Base-by-base conservation (phyloP, 345 rosid genomes). In the Gossypium raimondii region DNA sequence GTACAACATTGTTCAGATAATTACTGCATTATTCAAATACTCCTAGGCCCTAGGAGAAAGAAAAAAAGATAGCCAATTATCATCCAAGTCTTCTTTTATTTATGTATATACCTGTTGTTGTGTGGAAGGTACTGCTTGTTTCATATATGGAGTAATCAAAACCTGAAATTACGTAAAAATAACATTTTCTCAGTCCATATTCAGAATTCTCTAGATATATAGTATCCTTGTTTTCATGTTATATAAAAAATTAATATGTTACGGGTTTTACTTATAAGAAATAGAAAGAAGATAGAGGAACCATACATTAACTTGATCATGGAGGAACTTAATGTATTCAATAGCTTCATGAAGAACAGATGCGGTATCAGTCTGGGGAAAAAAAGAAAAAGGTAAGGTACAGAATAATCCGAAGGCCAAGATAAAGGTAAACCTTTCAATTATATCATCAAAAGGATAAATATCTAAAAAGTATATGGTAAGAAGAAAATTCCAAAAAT, bases 291-390 rank as follows among this genome's bases (percentile, higher is more conserved):
- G 58, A 47, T 11, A 72, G 73, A 60, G 73, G 75, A 72, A 66
- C 84, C 82, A 52, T 89, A 93, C 98, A 58, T 58, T 82, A 77
- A 93, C 81, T 86, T 93, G 98, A 6, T 85, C 92, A 38, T 92
- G 96, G 73, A 90, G 93, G 83, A 89, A 87, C 75, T 84, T 92
- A 85, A 93, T 90, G 82, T 89, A 92, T 50, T 87, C 90, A 41
- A 90, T 79, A 11, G 97, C 98, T 85, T 92, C 98, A 50, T 93
- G 85, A 44, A 93, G 98, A 73, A 93, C 98, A 43, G 98, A 93
- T 70, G 97, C 98, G 16, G 97, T 93, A 86, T 93, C 98, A 45
- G 93, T 93, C 98, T 93, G 89, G 44, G 2, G 78, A 71, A 75
- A 25, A 1, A 25, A 24, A 10, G 7, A 20, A 58, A 57, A 18